These are phyloP conservation scores for Bimuria novae-zelandiae DNA, from an alignment of 2,329 filamentous ascomycete species.

Conservation along the genomic window DNA sequence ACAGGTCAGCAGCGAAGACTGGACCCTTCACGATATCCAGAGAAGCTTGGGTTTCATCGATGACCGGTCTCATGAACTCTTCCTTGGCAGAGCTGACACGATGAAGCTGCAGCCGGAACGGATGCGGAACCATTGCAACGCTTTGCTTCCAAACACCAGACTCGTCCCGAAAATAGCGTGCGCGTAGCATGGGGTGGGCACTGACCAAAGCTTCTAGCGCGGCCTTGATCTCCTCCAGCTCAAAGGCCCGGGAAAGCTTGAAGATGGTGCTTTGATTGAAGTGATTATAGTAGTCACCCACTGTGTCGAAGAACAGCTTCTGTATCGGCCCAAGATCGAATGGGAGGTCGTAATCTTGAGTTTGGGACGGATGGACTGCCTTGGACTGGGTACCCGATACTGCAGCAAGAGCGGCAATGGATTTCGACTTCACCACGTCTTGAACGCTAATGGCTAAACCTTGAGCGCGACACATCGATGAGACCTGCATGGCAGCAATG, in stretches of 20 bases:
- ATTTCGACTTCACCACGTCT: conserved; percentile 40
- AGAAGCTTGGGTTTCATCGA: conserved; percentile 37
- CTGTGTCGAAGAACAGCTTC: conserved; percentile 32
- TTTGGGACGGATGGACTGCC: background rate
- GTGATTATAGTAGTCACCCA: conserved; percentile 31
- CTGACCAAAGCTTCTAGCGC: conserved; percentile 40
- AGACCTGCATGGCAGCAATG: conserved; percentile 44
- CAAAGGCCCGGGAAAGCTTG: conserved; percentile 27
- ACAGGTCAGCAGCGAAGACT: conserved; percentile 50
- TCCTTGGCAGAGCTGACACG: conserved; percentile 16
- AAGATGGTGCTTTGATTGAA: conserved; percentile 42
- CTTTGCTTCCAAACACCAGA: conserved; percentile 39
- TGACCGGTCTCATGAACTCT: conserved; percentile 22
- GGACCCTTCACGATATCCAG: conserved; percentile 44
- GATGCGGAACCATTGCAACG: conserved; percentile 29
- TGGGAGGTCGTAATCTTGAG: conserved; percentile 26
- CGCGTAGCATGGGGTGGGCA: conserved; percentile 49
- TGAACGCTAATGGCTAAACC: conserved; percentile 38
- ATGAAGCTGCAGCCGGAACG: conserved; percentile 34
- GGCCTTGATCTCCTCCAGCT: conserved; percentile 27
- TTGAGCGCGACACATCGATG: conserved; percentile 36
- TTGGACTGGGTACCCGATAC: conserved; percentile 20
- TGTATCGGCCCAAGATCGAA: conserved; percentile 41
- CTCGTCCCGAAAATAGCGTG: conserved; percentile 39
- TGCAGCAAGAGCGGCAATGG: conserved; percentile 32